A percentile compares a stretch with the other conserved stretches of the same genome.
Evolutionary conservation across 495 filamentous ascomycete species (phyloP).

Genomic region (Tuber magnatum): DNA sequence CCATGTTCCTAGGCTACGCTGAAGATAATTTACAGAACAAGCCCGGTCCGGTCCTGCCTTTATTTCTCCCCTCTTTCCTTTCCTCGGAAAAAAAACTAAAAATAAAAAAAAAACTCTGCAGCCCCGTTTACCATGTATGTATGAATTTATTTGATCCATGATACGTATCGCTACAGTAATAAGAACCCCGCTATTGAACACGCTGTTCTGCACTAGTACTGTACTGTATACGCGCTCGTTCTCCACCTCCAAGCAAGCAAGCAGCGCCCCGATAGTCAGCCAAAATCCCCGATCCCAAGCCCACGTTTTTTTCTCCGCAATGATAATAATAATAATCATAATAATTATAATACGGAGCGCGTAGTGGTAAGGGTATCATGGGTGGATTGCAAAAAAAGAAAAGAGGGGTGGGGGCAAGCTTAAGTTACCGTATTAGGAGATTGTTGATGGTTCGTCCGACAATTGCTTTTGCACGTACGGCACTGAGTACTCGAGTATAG

Average conservation of each 20-base stretch:
- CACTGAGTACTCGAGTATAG: no score
- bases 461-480: neutral
- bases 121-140: neutral
- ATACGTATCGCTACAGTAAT: neutral
- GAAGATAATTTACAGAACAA: neutral
- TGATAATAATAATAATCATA: neutral
- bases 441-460: neutral
- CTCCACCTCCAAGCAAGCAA: neutral
- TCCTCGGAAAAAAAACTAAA: neutral
- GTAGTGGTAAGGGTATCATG: neutral
- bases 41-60: neutral
- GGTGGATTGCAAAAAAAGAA: neutral
- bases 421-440: neutral
- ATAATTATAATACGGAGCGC: no score
- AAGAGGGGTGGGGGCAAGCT: neutral
- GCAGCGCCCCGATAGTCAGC: neutral
- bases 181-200: neutral
- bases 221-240: neutral
- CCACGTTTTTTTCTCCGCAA: neutral
- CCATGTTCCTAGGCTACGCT: neutral
- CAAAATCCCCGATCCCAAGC: neutral
- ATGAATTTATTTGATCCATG: neutral
- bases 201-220: no score
- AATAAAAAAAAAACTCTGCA: neutral
- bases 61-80: neutral